Evolutionary conservation across 2,329 filamentous ascomycete genomes (phyloP), one percentile per base, ranked within the genome.

Genomic region (Graphilbum fragrans): DNA sequence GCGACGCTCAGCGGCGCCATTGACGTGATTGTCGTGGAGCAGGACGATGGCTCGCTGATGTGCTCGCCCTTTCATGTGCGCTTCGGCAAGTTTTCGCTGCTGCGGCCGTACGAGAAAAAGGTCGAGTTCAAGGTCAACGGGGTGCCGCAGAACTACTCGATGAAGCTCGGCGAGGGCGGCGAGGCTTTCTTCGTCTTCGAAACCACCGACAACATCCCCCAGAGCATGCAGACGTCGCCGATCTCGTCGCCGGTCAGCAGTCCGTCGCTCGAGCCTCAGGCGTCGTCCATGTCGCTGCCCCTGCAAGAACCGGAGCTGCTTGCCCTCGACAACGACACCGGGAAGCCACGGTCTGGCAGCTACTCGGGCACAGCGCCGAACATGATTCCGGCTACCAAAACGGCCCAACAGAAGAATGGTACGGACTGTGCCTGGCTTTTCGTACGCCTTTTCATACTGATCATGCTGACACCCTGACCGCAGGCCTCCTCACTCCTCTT

Each of bases 161-260:
- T 98, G 92, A 98, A 98, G 65, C 73, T 98, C 18, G 92, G 92
- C 35, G 92, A 98, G 58, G 92, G 86, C 40, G 92, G 92, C 49
- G 92, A 98, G 66, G 92, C 92, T 21, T 98, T 98, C 65, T 98
- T 98, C 61, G 87, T 98, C 49, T 96, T 98, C 55, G 87, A 96
- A 65, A 98, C 92, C 9, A 82, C 81, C 41, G 86, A 90, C 51
- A 82, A 78, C 53, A 92, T 98, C 45, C 92, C 92, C n/a, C 82
- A 85, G 58, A 86, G 83, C 43, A 67, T 96, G 56, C 92, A 96
- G 64, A 98, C 92, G 1, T 96, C 90, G 37, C 92, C 92, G 27
- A 69, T 96, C 40, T 84, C 93, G 39, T 95, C 88, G 20, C 92
- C 92, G 5, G 82, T 78, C n/a, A 75, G 77, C 41, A 95, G 88